These are phyloP conservation scores for Pichia terricola DNA, from an alignment of 1,139 yeast species.

Conservation along the genomic window DNA sequence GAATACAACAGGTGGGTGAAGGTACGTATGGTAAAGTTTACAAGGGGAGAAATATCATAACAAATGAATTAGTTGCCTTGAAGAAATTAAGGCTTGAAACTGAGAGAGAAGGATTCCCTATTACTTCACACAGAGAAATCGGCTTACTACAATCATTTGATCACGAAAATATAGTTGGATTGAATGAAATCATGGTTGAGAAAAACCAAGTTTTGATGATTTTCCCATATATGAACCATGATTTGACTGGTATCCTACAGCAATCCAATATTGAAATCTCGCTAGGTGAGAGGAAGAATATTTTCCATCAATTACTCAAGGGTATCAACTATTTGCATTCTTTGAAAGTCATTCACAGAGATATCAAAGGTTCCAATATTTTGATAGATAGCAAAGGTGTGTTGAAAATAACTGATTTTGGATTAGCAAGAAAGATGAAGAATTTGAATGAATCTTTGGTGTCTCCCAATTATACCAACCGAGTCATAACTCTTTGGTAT, in stretches of 20 bases:
- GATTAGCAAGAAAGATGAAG: constrained; percentile 78
- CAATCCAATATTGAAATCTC: constrained; percentile 61
- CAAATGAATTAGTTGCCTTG: constrained; percentile 69
- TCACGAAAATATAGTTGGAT: constrained; percentile 72
- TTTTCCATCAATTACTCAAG: constrained; percentile 66
- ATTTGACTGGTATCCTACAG: constrained; percentile 75
- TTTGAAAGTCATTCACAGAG: constrained; percentile 78
- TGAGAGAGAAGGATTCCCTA: constrained; percentile 92
- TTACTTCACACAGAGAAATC: constrained; percentile 89
- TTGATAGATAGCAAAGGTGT: constrained; percentile 63
- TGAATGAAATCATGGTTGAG: constrained; percentile 87
- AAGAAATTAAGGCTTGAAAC: constrained; percentile 75
- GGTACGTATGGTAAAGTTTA: constrained; percentile 38
- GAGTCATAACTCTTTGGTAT: constrained; percentile 95
- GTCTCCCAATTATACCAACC: constrained; percentile 73
- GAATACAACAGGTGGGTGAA: constrained; percentile 30
- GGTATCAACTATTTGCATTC: constrained; percentile 79
- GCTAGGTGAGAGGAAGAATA: constrained; percentile 63
- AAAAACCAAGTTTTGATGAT: constrained; percentile 76
- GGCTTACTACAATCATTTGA: constrained; percentile 78
- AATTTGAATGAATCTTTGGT: constrained; percentile 39
- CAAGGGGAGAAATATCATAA: constrained; percentile 59
- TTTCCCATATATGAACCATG: constrained; percentile 90
- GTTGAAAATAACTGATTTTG: constrained; percentile 87
- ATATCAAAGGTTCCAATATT: constrained; percentile 89